phyloP scores from a whole-genome alignment of 331 rosid species.

The Pyracantha coccinea region DNA sequence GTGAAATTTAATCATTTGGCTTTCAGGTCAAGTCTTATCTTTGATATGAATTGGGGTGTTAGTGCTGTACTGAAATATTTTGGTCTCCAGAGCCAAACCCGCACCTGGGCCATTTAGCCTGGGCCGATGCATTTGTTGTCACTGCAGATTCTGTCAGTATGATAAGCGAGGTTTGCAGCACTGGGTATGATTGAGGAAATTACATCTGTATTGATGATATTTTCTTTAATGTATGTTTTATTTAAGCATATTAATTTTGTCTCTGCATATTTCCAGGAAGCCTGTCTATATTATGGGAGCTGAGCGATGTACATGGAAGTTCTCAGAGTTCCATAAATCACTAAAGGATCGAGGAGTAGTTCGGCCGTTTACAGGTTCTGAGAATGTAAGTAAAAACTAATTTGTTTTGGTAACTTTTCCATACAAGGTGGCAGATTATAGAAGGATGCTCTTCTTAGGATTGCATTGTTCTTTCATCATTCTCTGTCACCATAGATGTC shows the following conservation, averaged over 20 bases:
- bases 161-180: slow-evolving; percentile 96
- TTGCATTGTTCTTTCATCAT: neutral
- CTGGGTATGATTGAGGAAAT: slow-evolving; percentile 61
- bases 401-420: neutral
- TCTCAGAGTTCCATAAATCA: slow-evolving; percentile 62
- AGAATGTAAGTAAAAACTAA: slow-evolving; percentile 59
- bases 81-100: slow-evolving; percentile 66
- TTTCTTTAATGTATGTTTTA: neutral
- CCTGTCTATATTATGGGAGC: slow-evolving; percentile 79
- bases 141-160: slow-evolving; percentile 92
- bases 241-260: neutral
- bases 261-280: slow-evolving; percentile 37
- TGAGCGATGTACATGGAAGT: slow-evolving; percentile 82
- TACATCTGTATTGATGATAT: slow-evolving; percentile 3
- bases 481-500: neutral
- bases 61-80: neutral
- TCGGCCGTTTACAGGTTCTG: slow-evolving; percentile 86
- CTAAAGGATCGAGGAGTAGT: slow-evolving; percentile 62
- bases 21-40: neutral
- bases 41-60: neutral
- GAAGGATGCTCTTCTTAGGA: neutral
- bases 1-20: neutral
- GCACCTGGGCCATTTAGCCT: slow-evolving; percentile 87
- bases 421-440: neutral
- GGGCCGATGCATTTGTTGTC: slow-evolving; percentile 90